Conservation (phyloP, 345 rosid species). For the Eucalyptus tenuipes region DNA sequence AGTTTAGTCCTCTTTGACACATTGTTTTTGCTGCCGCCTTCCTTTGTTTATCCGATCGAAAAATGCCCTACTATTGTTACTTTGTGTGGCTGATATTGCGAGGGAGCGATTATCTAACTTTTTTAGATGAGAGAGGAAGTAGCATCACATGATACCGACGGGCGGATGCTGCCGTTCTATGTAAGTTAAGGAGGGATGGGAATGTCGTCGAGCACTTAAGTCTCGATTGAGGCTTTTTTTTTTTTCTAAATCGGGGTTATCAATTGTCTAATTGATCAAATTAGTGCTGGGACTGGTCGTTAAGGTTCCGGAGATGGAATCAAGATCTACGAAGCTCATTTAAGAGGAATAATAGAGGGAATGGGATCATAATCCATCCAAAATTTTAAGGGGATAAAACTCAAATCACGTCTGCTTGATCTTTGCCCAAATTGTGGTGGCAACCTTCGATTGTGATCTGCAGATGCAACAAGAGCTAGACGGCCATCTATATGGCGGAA, state of each 20-base stretch:
- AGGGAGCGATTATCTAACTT: neutral
- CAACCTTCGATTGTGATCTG: neutral
- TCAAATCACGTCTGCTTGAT: neutral
- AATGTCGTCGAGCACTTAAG: neutral
- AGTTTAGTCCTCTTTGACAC: neutral
- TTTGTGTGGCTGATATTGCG: neutral
- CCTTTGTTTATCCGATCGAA: neutral
- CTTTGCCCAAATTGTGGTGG: neutral
- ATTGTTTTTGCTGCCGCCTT: neutral
- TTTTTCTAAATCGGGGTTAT: neutral
- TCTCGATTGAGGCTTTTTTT: neutral
- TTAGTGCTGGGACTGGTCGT: too few species aligned
- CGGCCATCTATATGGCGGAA: neutral
- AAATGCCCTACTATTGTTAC: neutral
- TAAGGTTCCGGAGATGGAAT: neutral
- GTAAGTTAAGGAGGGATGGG: neutral
- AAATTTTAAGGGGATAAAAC: neutral
- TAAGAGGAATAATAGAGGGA: neutral
- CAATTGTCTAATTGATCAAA: neutral
- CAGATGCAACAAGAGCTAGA: neutral
- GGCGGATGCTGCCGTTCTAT: neutral
- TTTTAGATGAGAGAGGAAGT: neutral
- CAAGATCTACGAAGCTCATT: neutral
- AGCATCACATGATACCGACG: neutral
- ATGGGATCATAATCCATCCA: neutral